Percentiles rank a stretch among this genome's conserved stretches.
phyloP scores from a whole-genome alignment of 2,329 filamentous ascomycete species.

The Conoideocrella luteorostrata region DNA sequence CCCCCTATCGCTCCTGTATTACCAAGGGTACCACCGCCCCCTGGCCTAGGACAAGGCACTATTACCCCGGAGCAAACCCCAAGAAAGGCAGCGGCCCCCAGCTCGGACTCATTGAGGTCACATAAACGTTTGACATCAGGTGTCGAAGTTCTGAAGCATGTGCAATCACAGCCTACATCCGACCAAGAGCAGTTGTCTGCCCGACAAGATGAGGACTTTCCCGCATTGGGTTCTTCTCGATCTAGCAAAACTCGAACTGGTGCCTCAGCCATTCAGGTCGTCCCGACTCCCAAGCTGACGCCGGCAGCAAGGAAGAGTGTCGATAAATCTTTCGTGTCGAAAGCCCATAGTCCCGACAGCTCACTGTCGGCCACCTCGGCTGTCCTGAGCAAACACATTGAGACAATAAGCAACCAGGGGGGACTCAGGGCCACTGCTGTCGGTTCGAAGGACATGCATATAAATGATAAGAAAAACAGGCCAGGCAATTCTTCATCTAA shows the following conservation, averaged over 20 bases:
- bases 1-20: slow-evolving; percentile 19
- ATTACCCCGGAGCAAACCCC: slow-evolving; percentile 29
- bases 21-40: slow-evolving; percentile 18
- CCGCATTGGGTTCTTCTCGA: slow-evolving; percentile 46
- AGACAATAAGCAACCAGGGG: neutral
- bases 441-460: slow-evolving; percentile 3
- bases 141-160: slow-evolving; percentile 41
- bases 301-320: slow-evolving; percentile 24
- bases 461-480: slow-evolving; percentile 1
- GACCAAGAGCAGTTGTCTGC: slow-evolving; percentile 17
- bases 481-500: slow-evolving; percentile 26
- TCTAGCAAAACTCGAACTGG: slow-evolving; percentile 24
- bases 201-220: slow-evolving; percentile 58
- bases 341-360: slow-evolving; percentile 4
- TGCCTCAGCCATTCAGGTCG: slow-evolving; percentile 27
- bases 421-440: neutral
- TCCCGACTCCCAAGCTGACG: slow-evolving; percentile 27
- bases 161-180: slow-evolving; percentile 30
- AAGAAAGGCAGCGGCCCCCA: slow-evolving; percentile 18
- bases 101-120: slow-evolving; percentile 33
- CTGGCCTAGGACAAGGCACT: slow-evolving; percentile 18
- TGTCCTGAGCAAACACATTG: neutral
- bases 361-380: neutral
- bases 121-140: slow-evolving; percentile 40
- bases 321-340: slow-evolving; percentile 25